Evolutionary conservation across 2,329 filamentous ascomycete genomes (phyloP).

Genomic region (Colletotrichum tamarilloi): DNA sequence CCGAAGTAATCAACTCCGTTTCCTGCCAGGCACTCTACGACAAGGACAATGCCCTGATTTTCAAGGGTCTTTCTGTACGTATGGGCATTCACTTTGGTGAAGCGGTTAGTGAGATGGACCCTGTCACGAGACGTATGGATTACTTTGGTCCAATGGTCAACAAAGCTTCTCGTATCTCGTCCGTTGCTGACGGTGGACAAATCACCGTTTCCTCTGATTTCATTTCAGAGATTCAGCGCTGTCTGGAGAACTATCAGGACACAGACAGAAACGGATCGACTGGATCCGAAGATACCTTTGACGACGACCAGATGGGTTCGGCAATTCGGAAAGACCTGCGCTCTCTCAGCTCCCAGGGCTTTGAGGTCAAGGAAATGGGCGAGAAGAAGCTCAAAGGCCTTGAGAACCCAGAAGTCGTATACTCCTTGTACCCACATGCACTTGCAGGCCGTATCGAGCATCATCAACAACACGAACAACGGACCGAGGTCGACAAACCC

Average conservation of each 20-base stretch:
- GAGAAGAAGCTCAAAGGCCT: slow-evolving; percentile 96
- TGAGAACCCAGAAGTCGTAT: slow-evolving; percentile 96
- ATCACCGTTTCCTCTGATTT: slow-evolving; percentile 98
- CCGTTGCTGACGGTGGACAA: slow-evolving; percentile 94
- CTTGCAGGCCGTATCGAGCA: slow-evolving; percentile 83
- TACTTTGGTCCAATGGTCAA: slow-evolving; percentile 99
- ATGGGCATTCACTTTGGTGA: slow-evolving; percentile 98
- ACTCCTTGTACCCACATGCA: slow-evolving; percentile 92
- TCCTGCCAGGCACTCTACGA: slow-evolving; percentile 87
- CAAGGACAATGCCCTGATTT: slow-evolving; percentile 88
- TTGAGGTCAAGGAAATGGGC: slow-evolving; percentile 96
- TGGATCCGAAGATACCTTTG: slow-evolving; percentile 75
- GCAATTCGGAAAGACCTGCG: slow-evolving; percentile 89
- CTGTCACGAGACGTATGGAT: slow-evolving; percentile 97
- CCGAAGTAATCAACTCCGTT: slow-evolving; percentile 88
- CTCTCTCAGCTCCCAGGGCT: slow-evolving; percentile 89
- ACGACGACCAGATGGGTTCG: slow-evolving; percentile 80
- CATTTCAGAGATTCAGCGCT: slow-evolving; percentile 93
- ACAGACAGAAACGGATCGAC: slow-evolving; percentile 76
- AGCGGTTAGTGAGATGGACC: slow-evolving; percentile 94
- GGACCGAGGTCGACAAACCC: slow-evolving; percentile 60
- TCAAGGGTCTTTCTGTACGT: slow-evolving; percentile 91
- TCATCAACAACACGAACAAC: slow-evolving; percentile 65
- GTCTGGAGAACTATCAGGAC: slow-evolving; percentile 89
- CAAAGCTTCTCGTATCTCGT: slow-evolving; percentile 91